Base-by-base conservation (phyloP, 179 eudicot species). In the Drosera spatulata region DNA sequence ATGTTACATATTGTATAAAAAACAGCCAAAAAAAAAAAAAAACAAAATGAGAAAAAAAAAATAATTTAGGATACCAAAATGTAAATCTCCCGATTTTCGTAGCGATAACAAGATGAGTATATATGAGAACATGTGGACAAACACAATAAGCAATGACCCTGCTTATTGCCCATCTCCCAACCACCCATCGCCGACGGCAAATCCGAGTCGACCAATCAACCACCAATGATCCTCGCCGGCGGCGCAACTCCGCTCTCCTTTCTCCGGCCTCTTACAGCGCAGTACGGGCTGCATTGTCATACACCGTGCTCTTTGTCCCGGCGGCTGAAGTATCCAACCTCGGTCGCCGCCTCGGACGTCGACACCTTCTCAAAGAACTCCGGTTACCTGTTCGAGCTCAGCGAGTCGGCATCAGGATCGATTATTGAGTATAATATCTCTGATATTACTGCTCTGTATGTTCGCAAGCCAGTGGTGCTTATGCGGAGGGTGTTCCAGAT, bases 291-390 rank as follows among this genome's bases (percentile, higher is more conserved):
- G 43, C 66, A 62, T 22, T 41, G 54, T 46, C 53, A 56, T 52
- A 40, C 56, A 54, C 57, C 42, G 37, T 46, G 37, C 40, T 41
- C 38, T 2, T 59, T 44, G 12, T 22, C 38, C 53, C 41, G 50
- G 56, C 41, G 50, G 37, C 67, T 9, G 59, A 53, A 14, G 55
- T 15, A 50, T 33, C 10, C 65, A 55, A 41, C 68, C 39, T 10
- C 47, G 2, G 45, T 76, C 13, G 48, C 66, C 40, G 33, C 61
- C 11, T 13, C 66, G 52, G 79, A 79, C n/a, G 84, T 76, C 15
- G 97, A 87, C 68, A 66, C 79, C 2, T 91, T 91, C 79, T 85
- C 94, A 5, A 59, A 75, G 72, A 78, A 71, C 61, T 91, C 97
- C 39, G 96, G 97, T 0, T 91, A 91, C 72, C 72, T 91, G 6